Conservation (phyloP, 768 basidiomycete genomes). For the Lentinula aciculospora region DNA sequence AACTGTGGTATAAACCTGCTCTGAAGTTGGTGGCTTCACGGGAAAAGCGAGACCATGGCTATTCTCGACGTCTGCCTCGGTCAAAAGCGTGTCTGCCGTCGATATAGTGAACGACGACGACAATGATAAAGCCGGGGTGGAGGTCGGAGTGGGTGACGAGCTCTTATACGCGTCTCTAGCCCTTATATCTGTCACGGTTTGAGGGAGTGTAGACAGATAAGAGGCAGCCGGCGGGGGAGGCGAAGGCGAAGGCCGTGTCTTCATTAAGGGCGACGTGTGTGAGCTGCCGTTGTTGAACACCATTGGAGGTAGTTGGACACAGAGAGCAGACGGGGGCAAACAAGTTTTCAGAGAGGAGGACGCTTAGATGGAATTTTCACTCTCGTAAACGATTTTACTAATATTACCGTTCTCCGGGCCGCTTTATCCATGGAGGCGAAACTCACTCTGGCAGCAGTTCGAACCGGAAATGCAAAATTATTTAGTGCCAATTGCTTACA, state of each 20-base stretch:
- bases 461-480: too few species aligned
- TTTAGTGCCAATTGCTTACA: too few species aligned
- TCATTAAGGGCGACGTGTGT: constrained; percentile 56
- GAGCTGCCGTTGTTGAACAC: constrained; percentile 49
- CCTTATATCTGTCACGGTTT: constrained; percentile 67
- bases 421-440: too few species aligned
- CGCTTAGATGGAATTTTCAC: too few species aligned
- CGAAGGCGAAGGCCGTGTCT: constrained; percentile 41
- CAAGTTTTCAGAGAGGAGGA: background rate
- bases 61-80: constrained; percentile 46
- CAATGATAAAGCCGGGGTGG: constrained; percentile 68
- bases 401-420: too few species aligned
- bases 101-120: constrained; percentile 68
- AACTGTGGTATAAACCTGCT: constrained; percentile 69
- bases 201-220: constrained; percentile 54
- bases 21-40: constrained; percentile 65
- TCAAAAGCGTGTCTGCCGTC: constrained; percentile 61
- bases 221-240: constrained; percentile 48
- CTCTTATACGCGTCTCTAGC: constrained; percentile 34
- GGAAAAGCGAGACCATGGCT: constrained; percentile 57
- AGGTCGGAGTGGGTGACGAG: constrained; percentile 44
- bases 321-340: background rate
- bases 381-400: too few species aligned
- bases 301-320: constrained; percentile 48
- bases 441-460: too few species aligned